Evolutionary conservation across 2,329 filamentous ascomycete species (phyloP), one percentile per base, ranked within the genome.

Genomic region (Hypomyces perniciosus): DNA sequence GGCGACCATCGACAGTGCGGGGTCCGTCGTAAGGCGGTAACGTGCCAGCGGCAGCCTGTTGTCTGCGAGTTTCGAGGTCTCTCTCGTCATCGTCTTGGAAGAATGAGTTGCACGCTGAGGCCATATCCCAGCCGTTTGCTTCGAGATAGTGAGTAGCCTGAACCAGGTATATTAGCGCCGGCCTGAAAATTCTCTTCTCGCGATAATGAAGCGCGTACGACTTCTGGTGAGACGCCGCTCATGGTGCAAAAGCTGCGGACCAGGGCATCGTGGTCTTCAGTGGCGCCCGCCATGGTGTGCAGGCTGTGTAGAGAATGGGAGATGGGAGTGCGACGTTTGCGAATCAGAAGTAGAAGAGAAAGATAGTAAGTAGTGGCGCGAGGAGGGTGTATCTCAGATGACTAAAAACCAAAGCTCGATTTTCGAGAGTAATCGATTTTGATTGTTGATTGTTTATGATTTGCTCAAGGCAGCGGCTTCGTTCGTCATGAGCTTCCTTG

Each of bases 81-180:
- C 62, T 68, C 50, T 79, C 76, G 28, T 83, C 80, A 33, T 75
- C 69, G 51, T 80, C 74, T 54, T 75, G 73, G 62, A 81, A 88
- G 70, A 77, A 87, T 46, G 81, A 77, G 30, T 80, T 75, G 48
- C 80, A 77, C 12, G 85, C 85, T 8, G 74, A 70, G 57, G 78
- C 74, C 40, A 88, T 69, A 61, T 90, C 78, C 84, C 86, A 90
- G 56, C 78, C 71, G 61, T 78, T 83, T 34, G 78, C 76, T 26
- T 75, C 72, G 6, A 92, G 80, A 58, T 86, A 86, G 54, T 84
- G 76, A 50, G 75, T 74, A 43, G 86, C 86, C 86, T 90, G 55
- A 10, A 5, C 6, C 30, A 31, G 5, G 40, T 39, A 31, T 13
- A 33, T 46, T 8, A 50, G 43, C 40, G 38, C 28, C 3, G 37